Base-by-base conservation (phyloP, 2,329 filamentous ascomycete genomes). In the Gyromitra esculenta region DNA sequence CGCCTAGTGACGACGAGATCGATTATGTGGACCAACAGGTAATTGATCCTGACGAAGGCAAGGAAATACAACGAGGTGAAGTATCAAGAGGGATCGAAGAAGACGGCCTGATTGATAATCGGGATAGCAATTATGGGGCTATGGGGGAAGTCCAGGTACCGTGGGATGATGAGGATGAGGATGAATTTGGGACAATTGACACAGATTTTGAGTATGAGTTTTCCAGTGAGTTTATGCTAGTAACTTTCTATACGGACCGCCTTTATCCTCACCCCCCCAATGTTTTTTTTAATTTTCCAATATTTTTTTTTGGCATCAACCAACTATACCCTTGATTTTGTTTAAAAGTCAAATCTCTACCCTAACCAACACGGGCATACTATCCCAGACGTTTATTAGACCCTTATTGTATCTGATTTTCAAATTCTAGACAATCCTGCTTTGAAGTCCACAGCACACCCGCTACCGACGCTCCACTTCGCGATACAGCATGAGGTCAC, bases 401-500 rank as follows among this genome's bases (percentile, higher is more conserved):
- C 50, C n/a, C 39, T 31, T 13, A 25, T 15, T 25, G 45, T 50
- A 48, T 39, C 66, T 75, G 64, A 75, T 57, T 52, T 59, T 48
- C 9, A 35, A 18, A 31, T 8, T 3, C 13, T 15, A 75, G 72
- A 71, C 15, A 37, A 56, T 21, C 48, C 41, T 43, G 65, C 65
- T 21, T 35, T 71, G 31, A 67, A 56, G 5, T 15, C 52, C 3
- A 62, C 73, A 45, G 45, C 60, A 31, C 73, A 77, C 25, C 72
- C 72, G 3, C 62, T 77, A 15, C 54, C 41, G 2, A 76, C 52
- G 1, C 73, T 78, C 7, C 73, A 45, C 18, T 80, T 75, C 25
- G 41, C 69, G 5, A 31, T 79, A n/a, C 79, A 80, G 31, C 73
- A 77, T 35, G 79, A 80, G 39, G 71, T 71, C n/a, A 79, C 78